Base-by-base conservation (phyloP, 2,329 filamentous ascomycete genomes). In the Akanthomyces muscarius region DNA sequence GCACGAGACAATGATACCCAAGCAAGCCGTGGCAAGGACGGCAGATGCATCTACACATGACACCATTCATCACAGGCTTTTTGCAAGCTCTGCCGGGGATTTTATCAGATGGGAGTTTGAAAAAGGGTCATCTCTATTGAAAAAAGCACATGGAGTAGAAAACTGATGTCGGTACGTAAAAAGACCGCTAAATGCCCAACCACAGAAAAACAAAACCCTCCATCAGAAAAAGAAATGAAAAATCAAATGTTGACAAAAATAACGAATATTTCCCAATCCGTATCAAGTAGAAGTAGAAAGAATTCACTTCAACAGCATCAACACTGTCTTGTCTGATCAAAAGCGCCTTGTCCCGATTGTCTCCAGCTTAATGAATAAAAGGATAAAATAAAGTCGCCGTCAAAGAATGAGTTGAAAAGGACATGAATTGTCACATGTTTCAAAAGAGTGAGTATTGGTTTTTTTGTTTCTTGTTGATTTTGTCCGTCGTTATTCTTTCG, bases 401-500 rank as follows among this genome's bases (percentile, higher is more conserved):
- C 18, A 48, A 61, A 48, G 23, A 42, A 30, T 50, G 42, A 55
- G 38, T 28, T 6, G 21, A 42, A 47, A 61, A 28, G 42, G 33
- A 62, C 30, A 57, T 16, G 4, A 53, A 28, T 5, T 30, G 33
- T 41, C 56, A 42, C 14, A 11, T 60, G 23, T 45, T 28, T 36
- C 7, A 42, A 18, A 48, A 25, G 11, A 28, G 23, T 14, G 13
- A 16, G 10, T 44, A 21, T 38, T 61, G 28, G 11, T 30, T 33
- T 28, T 38, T 41, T 28, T 48, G 28, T 41, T 30, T 30, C 54
- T 55, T 2, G 11, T 21, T 44, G 21, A 8, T 23, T 33, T 21
- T 21, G 18, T 30, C 23, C 16, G 45, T 60, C 58, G 21, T 66
- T 69, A 79, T 66, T 83, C 82, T 68, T 78, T 80, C 36, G 84